Evolutionary conservation across 164 flowering plant genomes (phyloP), one percentile per base, ranked within the genome.

Genomic region (Vitis rotundifolia): DNA sequence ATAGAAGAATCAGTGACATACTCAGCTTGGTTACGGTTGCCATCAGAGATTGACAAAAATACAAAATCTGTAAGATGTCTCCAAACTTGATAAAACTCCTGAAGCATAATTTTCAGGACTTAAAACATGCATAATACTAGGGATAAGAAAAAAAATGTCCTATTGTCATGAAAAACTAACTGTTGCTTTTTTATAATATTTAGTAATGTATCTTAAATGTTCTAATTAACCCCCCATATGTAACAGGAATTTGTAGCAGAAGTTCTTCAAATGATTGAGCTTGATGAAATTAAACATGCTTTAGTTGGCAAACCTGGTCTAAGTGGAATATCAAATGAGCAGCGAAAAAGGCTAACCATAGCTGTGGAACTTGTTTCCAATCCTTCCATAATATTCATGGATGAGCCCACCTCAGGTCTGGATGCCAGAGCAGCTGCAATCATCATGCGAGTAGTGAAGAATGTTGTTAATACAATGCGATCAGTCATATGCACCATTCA

Each of bases 291-390:
- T 9, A 85, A 67, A 70, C 73, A 79, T 72, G 67, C 80, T 13
- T 31, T 85, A 18, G 88, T 82, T 47, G 88, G 88, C 5, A 6
- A 68, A 9, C 79, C 81, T 28, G 86, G 86, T 28, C 50, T 55
- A 5, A 75, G 75, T 68, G 88, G 86, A 9, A 28, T 85, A 59
- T 82, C 86, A 16, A 71, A 62, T 4, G 86, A 85, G 67, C 86
- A 85, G 65, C 72, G 86, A 11, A 85, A 85, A 62, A 50, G 84
- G 69, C 81, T 85, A 31, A 85, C 86, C 1, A 82, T 85, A 28
- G 86, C 86, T 8, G 86, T 84, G 51, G 88, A 84, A 78, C 88
- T 82, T 69, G 84, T 84, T 61, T 63, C 88, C 2, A 84, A 84
- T 55, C 88, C 85, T 9, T 82, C 88, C 7, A 80, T 80, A 8